These are phyloP conservation scores for Annulohypoxylon stygium DNA, from an alignment of 495 filamentous ascomycete species.

Conservation along the genomic window DNA sequence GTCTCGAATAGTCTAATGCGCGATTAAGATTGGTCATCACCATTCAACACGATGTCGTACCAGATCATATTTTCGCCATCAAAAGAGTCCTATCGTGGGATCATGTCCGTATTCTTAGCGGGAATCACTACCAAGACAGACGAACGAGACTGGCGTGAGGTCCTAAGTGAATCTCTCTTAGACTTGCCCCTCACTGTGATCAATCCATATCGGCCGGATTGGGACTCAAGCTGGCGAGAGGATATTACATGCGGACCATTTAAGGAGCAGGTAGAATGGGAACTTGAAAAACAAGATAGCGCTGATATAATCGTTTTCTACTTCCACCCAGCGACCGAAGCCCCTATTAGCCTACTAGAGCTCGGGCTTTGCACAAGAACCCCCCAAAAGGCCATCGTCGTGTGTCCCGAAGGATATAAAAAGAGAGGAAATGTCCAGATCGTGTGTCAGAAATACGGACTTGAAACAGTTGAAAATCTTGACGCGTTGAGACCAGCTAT, in stretches of 20 bases:
- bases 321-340: conserved; percentile 61
- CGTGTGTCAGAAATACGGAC: conserved; percentile 61
- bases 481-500: conserved; percentile 49
- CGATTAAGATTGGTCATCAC: background rate
- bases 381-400: conserved; percentile 63
- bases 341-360: conserved; percentile 66
- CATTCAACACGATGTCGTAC: conserved; percentile 23
- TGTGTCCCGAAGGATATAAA: conserved; percentile 65
- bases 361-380: conserved; percentile 63
- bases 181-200: conserved; percentile 66
- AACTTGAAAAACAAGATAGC: conserved; percentile 66
- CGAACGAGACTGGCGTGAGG: conserved; percentile 58
- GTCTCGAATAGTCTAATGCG: background rate
- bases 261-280: conserved; percentile 70
- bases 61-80: conserved; percentile 54
- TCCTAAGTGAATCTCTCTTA: conserved; percentile 51
- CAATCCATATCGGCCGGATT: conserved; percentile 68
- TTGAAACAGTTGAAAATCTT: conserved; percentile 54
- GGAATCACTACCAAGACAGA: conserved; percentile 53
- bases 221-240: conserved; percentile 66
- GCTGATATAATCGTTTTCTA: conserved; percentile 68
- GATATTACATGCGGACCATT: conserved; percentile 58
- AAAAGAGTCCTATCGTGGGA: conserved; percentile 42
- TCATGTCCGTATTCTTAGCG: conserved; percentile 58
- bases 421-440: conserved; percentile 70